Base-by-base conservation (phyloP, 106 monocot genomes). In the Dioscorea dumetorum region DNA sequence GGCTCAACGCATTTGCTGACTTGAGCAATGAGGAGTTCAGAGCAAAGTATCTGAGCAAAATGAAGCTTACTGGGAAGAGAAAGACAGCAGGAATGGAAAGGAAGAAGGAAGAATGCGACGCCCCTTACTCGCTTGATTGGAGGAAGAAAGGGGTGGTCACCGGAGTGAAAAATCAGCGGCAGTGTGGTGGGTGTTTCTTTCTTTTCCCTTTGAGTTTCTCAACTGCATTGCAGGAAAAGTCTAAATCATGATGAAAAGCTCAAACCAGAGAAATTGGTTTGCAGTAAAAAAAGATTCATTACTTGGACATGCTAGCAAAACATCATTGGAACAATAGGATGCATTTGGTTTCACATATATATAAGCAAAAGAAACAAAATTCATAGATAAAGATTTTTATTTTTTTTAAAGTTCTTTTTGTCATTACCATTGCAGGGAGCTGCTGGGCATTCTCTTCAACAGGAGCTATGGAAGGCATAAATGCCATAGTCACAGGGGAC, bases 381-480 rank as follows among this genome's bases (percentile, higher is more conserved):
- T 6, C 41, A 41, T 41, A 10, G 41, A 41, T 41, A 41, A 41
- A 41, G 41, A 41, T 41, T 41, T 41, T n/a, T n/a, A n/a, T n/a
- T n/a, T n/a, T n/a, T n/a, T 41, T 41, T 10, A 5, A 28, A 41
- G 41, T 41, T 5, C 24, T 4, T 4, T n/a, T 57, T 24, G 3
- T 69, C 12, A 12, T 0, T 41, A 33, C 19, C 59, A 13, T 67
- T 33, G 50, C 79, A 87, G 87, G 83, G 50, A 80, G 79, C 49
- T 88, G 87, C 73, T 88, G 87, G 87, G 77, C 87, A 8, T 88
- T 88, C 78, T 83, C 87, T 14, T 69, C 87, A 22, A 78, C 77
- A n/a, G 83, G 78, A n/a, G 83, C 87, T 9, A 81, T 84, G 62
- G 83, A 88, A 58, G 83, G 83, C 13, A 77, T 88, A 59, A 83